phyloP scores from a whole-genome alignment of 805 yeast genomes.

The Lachancea thermotolerans region DNA sequence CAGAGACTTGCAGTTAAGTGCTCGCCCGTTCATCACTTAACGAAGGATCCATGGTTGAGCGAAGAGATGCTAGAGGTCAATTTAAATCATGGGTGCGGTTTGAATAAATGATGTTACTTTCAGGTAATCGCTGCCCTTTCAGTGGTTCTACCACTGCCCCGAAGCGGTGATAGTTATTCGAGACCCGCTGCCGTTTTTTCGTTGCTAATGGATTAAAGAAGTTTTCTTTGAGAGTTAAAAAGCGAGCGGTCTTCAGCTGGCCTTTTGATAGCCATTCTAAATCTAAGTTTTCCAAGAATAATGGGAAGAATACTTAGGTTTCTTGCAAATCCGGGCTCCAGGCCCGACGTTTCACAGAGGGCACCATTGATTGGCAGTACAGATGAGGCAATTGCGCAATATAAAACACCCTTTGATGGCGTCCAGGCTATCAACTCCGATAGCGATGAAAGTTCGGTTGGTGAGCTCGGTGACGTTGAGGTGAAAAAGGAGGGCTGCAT shows the following conservation, averaged over 20 bases:
- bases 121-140: background rate
- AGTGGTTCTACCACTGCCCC: background rate
- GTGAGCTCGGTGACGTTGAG: slow-evolving; percentile 11
- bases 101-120: background rate
- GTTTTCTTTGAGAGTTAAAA: background rate
- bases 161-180: background rate
- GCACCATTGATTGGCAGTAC: slow-evolving; percentile 9
- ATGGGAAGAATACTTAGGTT: slow-evolving; percentile 7
- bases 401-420: slow-evolving; percentile 5
- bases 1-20: no score
- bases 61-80: background rate
- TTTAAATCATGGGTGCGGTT: background rate
- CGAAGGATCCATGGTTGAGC: no score
- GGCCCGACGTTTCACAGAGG: slow-evolving; percentile 13
- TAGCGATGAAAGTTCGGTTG: slow-evolving; percentile 14
- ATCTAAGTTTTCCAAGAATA: background rate
- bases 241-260: background rate
- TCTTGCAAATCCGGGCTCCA: slow-evolving; percentile 21
- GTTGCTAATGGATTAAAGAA: background rate
- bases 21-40: no score
- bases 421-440: slow-evolving; percentile 6
- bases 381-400: background rate
- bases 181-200: no score
- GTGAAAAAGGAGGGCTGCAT: slow-evolving; percentile 16
- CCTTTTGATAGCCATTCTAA: background rate